These are phyloP conservation scores for Phytophthora aleatoria DNA, from an alignment of 352 stramenopile genomes.

Conservation along the genomic window DNA sequence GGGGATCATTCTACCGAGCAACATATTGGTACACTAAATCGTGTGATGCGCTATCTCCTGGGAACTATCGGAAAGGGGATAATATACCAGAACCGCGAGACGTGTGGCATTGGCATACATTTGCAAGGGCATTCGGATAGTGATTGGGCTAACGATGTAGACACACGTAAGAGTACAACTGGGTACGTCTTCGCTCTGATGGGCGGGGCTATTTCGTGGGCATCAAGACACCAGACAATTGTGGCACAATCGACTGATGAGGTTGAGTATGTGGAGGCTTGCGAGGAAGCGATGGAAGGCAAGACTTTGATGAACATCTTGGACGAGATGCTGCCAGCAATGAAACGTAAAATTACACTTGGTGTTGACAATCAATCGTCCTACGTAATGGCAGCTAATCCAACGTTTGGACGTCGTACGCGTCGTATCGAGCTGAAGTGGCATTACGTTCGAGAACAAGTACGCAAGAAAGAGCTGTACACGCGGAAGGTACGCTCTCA, in stretches of 20 bases:
- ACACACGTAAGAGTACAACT: slow-evolving; percentile 3
- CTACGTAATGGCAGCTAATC: slow-evolving; percentile 2
- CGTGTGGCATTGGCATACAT: slow-evolving; percentile 3
- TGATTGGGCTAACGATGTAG: slow-evolving; percentile 4
- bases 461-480: slow-evolving; percentile 1
- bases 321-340: slow-evolving; percentile 3
- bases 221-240: background rate
- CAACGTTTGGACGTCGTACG: background rate
- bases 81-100: background rate
- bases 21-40: slow-evolving; percentile 6
- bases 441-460: slow-evolving; percentile 1
- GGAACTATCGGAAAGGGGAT: background rate
- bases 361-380: background rate
- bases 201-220: slow-evolving; percentile 1
- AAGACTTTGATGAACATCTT: background rate
- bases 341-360: background rate
- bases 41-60: slow-evolving; percentile 1
- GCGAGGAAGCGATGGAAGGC: background rate
- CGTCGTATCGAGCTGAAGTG: slow-evolving; percentile 1
- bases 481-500: background rate
- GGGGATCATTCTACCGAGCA: background rate
- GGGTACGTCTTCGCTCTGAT: background rate
- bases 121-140: slow-evolving; percentile 7
- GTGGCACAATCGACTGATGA: background rate
- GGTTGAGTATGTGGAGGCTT: background rate